Conservation (phyloP, 768 basidiomycete genomes). For the Suillus hirtellus region DNA sequence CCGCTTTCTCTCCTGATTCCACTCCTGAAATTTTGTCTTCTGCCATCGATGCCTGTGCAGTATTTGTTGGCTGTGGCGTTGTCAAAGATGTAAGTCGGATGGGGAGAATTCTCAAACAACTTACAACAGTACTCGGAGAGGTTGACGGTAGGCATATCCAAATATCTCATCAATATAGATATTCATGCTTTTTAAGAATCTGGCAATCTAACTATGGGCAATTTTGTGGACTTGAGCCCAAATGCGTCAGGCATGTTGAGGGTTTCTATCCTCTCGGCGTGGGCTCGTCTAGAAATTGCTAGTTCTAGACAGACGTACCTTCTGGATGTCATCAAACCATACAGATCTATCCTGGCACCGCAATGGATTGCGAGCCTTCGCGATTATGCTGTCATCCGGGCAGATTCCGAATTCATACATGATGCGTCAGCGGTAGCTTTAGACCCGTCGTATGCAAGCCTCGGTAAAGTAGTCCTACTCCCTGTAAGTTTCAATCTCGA, state of each 20-base stretch:
- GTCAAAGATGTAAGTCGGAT: constrained; percentile 88
- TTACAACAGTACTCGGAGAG: constrained; percentile 86
- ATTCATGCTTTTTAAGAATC: constrained; percentile 51
- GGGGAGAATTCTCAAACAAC: constrained; percentile 90
- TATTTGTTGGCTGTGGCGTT: constrained; percentile 93
- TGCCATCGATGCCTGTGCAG: constrained; percentile 90
- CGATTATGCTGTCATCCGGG: constrained; percentile 89
- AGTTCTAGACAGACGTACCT: constrained; percentile 75
- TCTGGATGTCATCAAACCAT: constrained; percentile 76
- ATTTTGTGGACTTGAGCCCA: constrained; percentile 82
- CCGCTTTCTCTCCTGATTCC: constrained; percentile 93
- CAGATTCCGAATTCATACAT: constrained; percentile 84
- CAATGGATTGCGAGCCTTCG: constrained; percentile 88
- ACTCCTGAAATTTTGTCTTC: constrained; percentile 93
- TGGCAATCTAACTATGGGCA: constrained; percentile 83
- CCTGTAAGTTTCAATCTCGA: constrained; percentile 58
- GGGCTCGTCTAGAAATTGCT: constrained; percentile 90
- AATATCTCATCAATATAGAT: constrained; percentile 8
- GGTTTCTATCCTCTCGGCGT: constrained; percentile 90
- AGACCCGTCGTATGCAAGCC: constrained; percentile 81
- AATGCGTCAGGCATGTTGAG: constrained; percentile 95
- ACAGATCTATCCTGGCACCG: constrained; percentile 69
- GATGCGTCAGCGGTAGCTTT: constrained; percentile 73
- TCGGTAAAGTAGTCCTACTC: constrained; percentile 87
- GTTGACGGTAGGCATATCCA: constrained; percentile 64